A percentile compares a stretch with the other conserved stretches of the same genome.
Conservation (phyloP, 768 basidiomycete genomes). For the Multifurca ochricompacta region DNA sequence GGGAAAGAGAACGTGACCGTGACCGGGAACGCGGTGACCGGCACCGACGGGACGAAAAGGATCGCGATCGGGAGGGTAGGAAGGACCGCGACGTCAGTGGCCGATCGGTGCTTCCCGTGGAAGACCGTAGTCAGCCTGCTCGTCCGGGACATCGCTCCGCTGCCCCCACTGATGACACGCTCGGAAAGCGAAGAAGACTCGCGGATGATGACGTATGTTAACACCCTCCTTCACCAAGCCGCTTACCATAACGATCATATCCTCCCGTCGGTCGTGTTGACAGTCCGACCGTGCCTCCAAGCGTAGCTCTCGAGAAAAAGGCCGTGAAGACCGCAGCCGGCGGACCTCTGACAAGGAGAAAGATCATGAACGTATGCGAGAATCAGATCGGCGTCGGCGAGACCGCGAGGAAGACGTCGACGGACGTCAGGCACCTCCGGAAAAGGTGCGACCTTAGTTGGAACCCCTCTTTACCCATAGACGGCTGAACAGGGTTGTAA, state of each 20-base stretch:
- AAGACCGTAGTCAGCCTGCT: slow-evolving; percentile 49
- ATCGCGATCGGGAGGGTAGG: slow-evolving; percentile 53
- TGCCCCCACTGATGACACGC: slow-evolving; percentile 48
- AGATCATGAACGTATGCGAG: slow-evolving; percentile 52
- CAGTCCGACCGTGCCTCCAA: slow-evolving; percentile 73
- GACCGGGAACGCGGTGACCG: slow-evolving; percentile 17
- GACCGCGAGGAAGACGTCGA: slow-evolving; percentile 57
- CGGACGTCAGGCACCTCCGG: slow-evolving; percentile 37
- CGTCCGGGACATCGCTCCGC: slow-evolving; percentile 51
- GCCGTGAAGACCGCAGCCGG: slow-evolving; percentile 64
- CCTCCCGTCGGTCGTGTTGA: slow-evolving; percentile 1
- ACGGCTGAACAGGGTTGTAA: not conserved
- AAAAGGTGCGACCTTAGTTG: slow-evolving; percentile 41
- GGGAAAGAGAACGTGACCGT: slow-evolving; percentile 26
- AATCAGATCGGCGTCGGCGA: slow-evolving; percentile 57
- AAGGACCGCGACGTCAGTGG: slow-evolving; percentile 49
- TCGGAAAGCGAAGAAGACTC: slow-evolving; percentile 65
- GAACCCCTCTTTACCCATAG: not conserved
- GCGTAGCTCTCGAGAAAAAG: slow-evolving; percentile 71
- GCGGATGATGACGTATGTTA: slow-evolving; percentile 68
- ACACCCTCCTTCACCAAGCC: not conserved
- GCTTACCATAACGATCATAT: not conserved
- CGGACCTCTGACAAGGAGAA: slow-evolving; percentile 61
- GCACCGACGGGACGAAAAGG: slow-evolving; percentile 36
- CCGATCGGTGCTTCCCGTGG: slow-evolving; percentile 32